Base-by-base conservation (phyloP, 2,329 filamentous ascomycete genomes). In the Penicillium sp. region DNA sequence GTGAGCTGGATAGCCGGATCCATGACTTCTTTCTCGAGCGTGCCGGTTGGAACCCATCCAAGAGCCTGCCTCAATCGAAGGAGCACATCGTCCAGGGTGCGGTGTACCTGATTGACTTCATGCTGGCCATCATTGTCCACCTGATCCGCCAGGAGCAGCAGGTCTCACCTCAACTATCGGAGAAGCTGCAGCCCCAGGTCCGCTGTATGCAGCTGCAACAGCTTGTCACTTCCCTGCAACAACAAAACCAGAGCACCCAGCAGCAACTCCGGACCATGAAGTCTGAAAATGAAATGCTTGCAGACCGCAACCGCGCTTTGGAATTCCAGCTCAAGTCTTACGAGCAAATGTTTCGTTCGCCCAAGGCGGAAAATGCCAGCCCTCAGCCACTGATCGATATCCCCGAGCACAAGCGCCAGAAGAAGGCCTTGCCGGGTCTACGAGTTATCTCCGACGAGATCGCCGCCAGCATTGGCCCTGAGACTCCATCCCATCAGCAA, bases 181-280 rank as follows among this genome's bases (percentile, higher is more conserved):
- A 65, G 39, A 64, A 61, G 39, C 52, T 65, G 30, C 60, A 65
- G 50, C 55, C 60, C 2, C 58, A 64, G 25, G 42, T 65, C 14
- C 60, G 61, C 42, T 62, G 57, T 54, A 63, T 64, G 59, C 62
- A 65, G 34, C 45, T 65, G 23, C 60, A 65, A 40, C 60, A 64
- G 33, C 41, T 58, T 20, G 50, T 63, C 15, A 42, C 46, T 26
- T 57, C 48, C 30, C 55, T 65, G 20, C 61, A 65, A 43, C 59
- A 63, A 35, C 60, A 65, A 30, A 61, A 64, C 37, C 59, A 65
- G 26, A 47, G 51, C 4, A 38, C 43, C 6, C 60, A 64, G 39
- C 57, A 60, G 27, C 58, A 65, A 50, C 39, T 61, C 32, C 57
- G 60, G 33, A 46, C 52, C 12, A 28, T 57, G 15, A 63, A 62